These are phyloP conservation scores for Diaporthe ilicicola DNA, from an alignment of 2,329 filamentous ascomycete species.

Conservation along the genomic window DNA sequence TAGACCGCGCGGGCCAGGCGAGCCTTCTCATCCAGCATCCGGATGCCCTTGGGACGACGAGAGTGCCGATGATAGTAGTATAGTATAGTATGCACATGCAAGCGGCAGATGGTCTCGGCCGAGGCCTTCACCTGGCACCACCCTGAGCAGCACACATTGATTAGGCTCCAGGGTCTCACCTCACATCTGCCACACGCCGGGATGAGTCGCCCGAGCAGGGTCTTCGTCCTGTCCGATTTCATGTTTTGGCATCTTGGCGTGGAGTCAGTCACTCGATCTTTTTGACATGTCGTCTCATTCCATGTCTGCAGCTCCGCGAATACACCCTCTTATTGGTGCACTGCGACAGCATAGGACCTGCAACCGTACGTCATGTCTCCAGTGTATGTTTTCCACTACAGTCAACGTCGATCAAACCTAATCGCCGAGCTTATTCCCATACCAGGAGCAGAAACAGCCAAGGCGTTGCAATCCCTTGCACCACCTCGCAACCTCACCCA, in stretches of 20 bases:
- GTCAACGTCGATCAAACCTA: constrained; percentile 23
- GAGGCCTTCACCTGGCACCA: neutral
- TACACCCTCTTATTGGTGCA: neutral
- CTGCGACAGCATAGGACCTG: neutral
- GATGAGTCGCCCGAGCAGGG: neutral
- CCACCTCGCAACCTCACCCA: neutral
- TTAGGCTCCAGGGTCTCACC: neutral
- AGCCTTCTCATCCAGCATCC: neutral
- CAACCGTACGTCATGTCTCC: constrained; percentile 12
- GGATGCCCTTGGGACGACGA: neutral
- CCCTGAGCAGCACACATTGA: no score
- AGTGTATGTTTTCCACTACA: constrained; percentile 5
- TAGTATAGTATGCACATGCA: neutral
- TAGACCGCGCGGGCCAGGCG: neutral
- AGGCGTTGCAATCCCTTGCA: constrained; percentile 4
- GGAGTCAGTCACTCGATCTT: constrained; percentile 20
- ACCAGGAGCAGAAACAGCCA: neutral
- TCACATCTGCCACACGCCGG: neutral
- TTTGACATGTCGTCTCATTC: constrained; percentile 18
- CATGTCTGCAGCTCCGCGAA: neutral
- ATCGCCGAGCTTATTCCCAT: constrained; percentile 16
- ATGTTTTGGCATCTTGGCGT: constrained; percentile 10
- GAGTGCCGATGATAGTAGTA: neutral
- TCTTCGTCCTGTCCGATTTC: neutral
- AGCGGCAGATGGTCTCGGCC: neutral